A percentile compares a stretch with the other conserved stretches of the same genome.
Conservation (phyloP, 129 eudicot species). For the Flaveria trinervia region DNA sequence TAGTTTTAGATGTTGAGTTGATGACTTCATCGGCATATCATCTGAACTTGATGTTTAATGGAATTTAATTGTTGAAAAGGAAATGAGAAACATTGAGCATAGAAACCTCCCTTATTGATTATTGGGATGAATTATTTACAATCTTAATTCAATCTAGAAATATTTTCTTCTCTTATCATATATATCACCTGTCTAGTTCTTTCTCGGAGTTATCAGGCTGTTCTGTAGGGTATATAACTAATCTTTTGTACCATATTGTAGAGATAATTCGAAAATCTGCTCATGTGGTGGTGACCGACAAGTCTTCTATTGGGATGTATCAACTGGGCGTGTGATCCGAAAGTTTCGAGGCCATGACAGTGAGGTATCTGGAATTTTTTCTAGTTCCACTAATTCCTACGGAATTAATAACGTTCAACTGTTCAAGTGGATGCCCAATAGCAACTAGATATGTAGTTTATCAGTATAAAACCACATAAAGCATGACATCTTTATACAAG, state of each 20-base stretch:
- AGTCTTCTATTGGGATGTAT: conserved; percentile 97
- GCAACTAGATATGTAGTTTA: background rate
- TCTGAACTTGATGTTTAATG: background rate
- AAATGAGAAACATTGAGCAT: background rate
- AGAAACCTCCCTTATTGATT: background rate
- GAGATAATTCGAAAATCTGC: conserved; percentile 87
- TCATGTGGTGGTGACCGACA: conserved; percentile 99
- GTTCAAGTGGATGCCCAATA: background rate
- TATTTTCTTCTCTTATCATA: background rate
- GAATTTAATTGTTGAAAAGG: background rate
- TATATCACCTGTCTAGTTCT: conserved; percentile 9
- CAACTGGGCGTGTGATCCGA: conserved; percentile 86
- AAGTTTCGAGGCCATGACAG: conserved; percentile 98
- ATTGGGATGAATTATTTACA: background rate
- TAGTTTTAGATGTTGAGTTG: background rate
- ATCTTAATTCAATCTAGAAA: background rate
- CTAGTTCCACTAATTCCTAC: background rate
- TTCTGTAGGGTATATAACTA: background rate
- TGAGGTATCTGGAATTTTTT: conserved; percentile 55
- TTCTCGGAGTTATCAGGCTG: conserved; percentile 15
- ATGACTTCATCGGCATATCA: background rate
- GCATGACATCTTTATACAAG: background rate
- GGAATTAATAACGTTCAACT: background rate
- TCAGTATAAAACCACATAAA: background rate
- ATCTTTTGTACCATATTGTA: conserved; percentile 28